Evolutionary conservation across 495 filamentous ascomycete genomes (phyloP).

Genomic region (Thermochaetoides thermophila): DNA sequence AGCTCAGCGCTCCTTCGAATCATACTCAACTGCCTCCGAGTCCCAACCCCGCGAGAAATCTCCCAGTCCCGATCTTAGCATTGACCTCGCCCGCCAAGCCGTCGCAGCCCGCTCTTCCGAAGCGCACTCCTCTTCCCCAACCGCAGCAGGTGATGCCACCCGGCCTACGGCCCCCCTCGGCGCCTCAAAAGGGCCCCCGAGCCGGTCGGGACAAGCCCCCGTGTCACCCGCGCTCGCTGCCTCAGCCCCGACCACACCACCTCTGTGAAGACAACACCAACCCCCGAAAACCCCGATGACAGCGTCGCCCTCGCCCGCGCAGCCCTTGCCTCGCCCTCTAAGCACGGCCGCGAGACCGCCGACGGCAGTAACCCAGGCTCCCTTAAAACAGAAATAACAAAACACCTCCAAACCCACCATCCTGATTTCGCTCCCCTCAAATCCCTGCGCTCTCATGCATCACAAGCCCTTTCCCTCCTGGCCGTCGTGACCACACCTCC

Average conservation of each 20-base stretch:
- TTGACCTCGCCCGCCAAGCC: slow-evolving; percentile 21
- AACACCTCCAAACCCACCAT: slow-evolving; percentile 42
- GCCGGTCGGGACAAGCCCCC: slow-evolving; percentile 13
- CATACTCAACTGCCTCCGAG: not conserved
- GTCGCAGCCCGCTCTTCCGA: too few species aligned
- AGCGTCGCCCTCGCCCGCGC: slow-evolving; percentile 8
- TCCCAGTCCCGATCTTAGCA: slow-evolving; percentile 17
- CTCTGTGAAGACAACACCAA: slow-evolving; percentile 4
- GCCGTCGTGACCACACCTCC: slow-evolving; percentile 48
- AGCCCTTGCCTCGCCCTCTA: slow-evolving; percentile 8
- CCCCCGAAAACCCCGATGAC: slow-evolving; percentile 5
- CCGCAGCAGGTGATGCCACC: too few species aligned
- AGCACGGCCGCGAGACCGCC: slow-evolving; percentile 10
- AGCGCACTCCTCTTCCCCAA: too few species aligned
- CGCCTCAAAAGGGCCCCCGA: slow-evolving; percentile 13
- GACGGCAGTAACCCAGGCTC: slow-evolving; percentile 10
- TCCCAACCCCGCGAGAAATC: not conserved
- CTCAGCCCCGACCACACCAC: slow-evolving; percentile 12
- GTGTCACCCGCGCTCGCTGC: slow-evolving; percentile 13
- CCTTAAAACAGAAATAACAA: slow-evolving; percentile 25
- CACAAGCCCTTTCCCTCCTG: slow-evolving; percentile 45
- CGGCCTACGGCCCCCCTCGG: too few species aligned
- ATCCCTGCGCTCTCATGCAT: slow-evolving; percentile 41
- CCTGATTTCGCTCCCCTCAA: slow-evolving; percentile 58
- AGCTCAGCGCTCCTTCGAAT: not conserved